Percentiles rank a stretch among this genome's conserved stretches.
Conservation (phyloP, 2,329 filamentous ascomycete species). For the Alternaria ventricosa region DNA sequence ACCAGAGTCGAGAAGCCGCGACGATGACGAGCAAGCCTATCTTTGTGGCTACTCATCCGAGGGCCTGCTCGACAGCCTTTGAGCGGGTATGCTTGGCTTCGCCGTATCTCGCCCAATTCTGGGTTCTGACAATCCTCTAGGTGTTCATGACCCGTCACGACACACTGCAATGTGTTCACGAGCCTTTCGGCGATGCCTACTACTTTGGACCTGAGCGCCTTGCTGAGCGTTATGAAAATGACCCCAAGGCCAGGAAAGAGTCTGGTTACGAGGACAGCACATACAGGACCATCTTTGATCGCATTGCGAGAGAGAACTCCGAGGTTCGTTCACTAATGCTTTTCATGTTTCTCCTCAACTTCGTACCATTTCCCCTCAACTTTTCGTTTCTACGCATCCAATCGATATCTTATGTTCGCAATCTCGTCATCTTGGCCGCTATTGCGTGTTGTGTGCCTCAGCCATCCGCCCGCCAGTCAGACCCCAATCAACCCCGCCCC, state of each 20-base stretch:
- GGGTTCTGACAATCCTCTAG: slow-evolving; percentile 25
- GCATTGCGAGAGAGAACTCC: slow-evolving; percentile 72
- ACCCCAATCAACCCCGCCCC: neutral
- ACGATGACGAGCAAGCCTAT: slow-evolving; percentile 79
- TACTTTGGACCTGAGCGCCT: slow-evolving; percentile 94
- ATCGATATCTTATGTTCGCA: slow-evolving; percentile 1
- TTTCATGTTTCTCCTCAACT: neutral
- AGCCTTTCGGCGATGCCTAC: slow-evolving; percentile 96
- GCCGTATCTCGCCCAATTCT: neutral
- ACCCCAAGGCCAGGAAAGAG: slow-evolving; percentile 60
- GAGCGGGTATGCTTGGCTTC: slow-evolving; percentile 71
- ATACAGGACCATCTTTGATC: slow-evolving; percentile 78
- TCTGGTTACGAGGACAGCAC: slow-evolving; percentile 75
- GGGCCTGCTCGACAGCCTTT: slow-evolving; percentile 96
- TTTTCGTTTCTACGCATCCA: neutral
- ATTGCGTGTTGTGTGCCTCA: slow-evolving; percentile 21
- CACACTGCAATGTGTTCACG: slow-evolving; percentile 82
- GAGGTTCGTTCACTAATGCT: slow-evolving; percentile 65
- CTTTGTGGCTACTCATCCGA: slow-evolving; percentile 91
- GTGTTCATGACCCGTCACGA: slow-evolving; percentile 96
- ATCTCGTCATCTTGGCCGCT: slow-evolving; percentile 14
- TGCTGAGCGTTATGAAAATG: slow-evolving; percentile 76
- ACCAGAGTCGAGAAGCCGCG: slow-evolving; percentile 10
- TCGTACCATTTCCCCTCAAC: neutral
- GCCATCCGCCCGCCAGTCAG: neutral